Conservation (phyloP, 768 basidiomycete species). For the Termitomyces sp. region DNA sequence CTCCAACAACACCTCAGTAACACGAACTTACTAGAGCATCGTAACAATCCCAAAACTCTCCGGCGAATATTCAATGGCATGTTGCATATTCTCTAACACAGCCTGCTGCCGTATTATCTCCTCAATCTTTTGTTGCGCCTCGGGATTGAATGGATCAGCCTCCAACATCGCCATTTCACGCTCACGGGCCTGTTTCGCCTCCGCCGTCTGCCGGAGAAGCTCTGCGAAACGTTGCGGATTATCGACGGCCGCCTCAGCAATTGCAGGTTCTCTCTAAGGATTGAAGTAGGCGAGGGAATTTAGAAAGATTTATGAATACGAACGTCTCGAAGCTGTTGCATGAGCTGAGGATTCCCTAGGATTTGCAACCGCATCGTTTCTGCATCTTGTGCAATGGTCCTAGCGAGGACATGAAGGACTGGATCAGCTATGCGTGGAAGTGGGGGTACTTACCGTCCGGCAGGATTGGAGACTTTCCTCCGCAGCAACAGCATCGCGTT, state of each 20-base stretch:
- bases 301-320: conserved; percentile 16
- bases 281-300: neutral
- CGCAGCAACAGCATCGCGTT: conserved; percentile 66
- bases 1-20: neutral
- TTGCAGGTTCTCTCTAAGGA: conserved; percentile 73
- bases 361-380: conserved; percentile 91
- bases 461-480: conserved; percentile 44
- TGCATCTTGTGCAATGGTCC: conserved; percentile 70
- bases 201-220: conserved; percentile 58
- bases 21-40: conserved; percentile 85
- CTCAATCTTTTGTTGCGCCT: conserved; percentile 90
- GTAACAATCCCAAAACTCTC: conserved; percentile 91
- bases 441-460: conserved; percentile 33
- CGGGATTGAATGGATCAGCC: conserved; percentile 86
- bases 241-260: conserved; percentile 64
- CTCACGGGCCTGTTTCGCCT: conserved; percentile 51
- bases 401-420: conserved; percentile 22
- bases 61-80: conserved; percentile 90
- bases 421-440: neutral
- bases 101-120: conserved; percentile 89
- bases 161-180: conserved; percentile 67
- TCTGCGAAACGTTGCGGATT: conserved; percentile 74
- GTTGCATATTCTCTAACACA: conserved; percentile 87
- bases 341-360: conserved; percentile 76
- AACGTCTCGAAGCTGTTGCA: conserved; percentile 70